Evolutionary conservation across 257 asterid species (phyloP), one percentile per base, ranked within the genome.

Genomic region (Osmanthus fragrans): DNA sequence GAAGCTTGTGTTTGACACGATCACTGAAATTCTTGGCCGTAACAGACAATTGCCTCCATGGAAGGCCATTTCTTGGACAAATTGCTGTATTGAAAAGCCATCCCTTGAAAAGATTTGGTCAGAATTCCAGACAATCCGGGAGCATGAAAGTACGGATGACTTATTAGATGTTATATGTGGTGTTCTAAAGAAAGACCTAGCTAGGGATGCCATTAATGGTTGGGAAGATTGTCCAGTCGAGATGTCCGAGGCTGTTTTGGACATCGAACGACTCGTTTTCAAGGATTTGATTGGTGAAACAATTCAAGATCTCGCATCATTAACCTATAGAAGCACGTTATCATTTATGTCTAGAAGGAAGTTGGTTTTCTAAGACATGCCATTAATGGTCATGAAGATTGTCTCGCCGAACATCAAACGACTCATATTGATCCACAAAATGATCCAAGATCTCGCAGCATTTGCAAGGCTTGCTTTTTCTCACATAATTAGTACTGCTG

Each of bases 161-260:
- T 76, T 90, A 82, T 82, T 88, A 1, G 96, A 90, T 83, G 79
- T 79, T 32, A 81, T 95, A 1, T 84, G 97, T 69, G 92, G 92
- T 2, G 94, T 90, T n/a, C 75, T 95, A 70, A 87, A 81, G 88
- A 93, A 88, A 77, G 98, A 95, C 84, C 81, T 95, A 18, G 94
- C 89, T 1, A 77, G 84, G 36, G 99, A 91, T n/a, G 83, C 80
- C 10, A 36, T 79, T 15, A 84, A 67, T 45, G 98, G 97, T 3
- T 95, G 99, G 99, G 94, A 79, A 34, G 97, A 91, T 45, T 85
- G 85, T 80, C 92, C 88, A 2, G 80, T 86, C 45, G 99, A 95
- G 90, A 77, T 82, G 88, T 89, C 97, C 5, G 93, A 90, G 85
- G 84, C 85, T 0, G 86, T 91, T 15, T 73, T 95, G 87, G 96